These are phyloP conservation scores for Begonia peltatifolia DNA, from an alignment of 306 rosid genomes.

Conservation along the genomic window DNA sequence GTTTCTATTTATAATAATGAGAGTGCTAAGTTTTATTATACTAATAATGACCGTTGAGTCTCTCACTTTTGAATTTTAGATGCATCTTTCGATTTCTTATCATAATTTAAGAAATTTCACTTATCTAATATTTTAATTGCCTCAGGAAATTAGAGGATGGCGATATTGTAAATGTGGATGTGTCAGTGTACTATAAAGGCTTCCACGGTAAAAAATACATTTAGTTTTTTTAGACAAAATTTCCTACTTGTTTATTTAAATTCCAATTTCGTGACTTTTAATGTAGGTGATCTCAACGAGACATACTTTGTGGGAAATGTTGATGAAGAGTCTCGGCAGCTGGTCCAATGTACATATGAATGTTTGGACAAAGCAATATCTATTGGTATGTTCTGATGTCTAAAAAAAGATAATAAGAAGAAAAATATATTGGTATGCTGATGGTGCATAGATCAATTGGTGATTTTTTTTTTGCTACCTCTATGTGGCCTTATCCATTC, in stretches of 20 bases:
- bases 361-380: conserved; percentile 91
- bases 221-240: neutral
- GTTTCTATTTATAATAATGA: too few relatives aligned
- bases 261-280: conserved; percentile 6
- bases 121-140: conserved; percentile 8
- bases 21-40: too few relatives aligned
- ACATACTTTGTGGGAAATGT: conserved; percentile 95
- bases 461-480: too few relatives aligned
- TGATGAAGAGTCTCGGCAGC: conserved; percentile 62
- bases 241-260: neutral
- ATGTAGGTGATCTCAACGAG: conserved; percentile 86
- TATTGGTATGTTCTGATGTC: conserved; percentile 38
- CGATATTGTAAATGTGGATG: conserved; percentile 81
- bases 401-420: neutral
- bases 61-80: too few relatives aligned
- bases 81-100: too few relatives aligned
- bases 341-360: conserved; percentile 79
- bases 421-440: conserved; percentile 1
- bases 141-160: conserved; percentile 94
- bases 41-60: too few relatives aligned
- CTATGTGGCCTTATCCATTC: too few relatives aligned
- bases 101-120: neutral
- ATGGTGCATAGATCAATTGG: conserved; percentile 2
- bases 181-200: conserved; percentile 77
- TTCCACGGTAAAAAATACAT: conserved; percentile 52